Conservation (phyloP, 306 rosid species). For the Quercus mongolica region DNA sequence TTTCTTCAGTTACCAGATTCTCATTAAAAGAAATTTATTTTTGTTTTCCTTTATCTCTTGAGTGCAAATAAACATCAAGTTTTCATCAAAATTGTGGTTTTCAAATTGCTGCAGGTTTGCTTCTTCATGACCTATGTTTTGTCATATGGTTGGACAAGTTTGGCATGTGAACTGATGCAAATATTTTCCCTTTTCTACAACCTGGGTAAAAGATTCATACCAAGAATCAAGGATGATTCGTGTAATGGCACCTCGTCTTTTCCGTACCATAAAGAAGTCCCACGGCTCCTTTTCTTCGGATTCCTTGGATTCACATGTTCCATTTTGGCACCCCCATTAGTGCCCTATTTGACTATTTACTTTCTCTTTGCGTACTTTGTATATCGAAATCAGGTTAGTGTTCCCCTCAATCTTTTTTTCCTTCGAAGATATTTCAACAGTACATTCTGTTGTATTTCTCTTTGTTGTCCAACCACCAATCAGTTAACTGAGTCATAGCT, state of each 20-base stretch:
- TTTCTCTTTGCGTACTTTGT: conserved; percentile 78
- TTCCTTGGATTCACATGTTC: conserved; percentile 83
- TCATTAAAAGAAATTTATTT: not conserved
- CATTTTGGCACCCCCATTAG: conserved; percentile 77
- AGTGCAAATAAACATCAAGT: not conserved
- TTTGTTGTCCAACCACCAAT: not conserved
- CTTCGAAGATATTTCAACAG: not conserved
- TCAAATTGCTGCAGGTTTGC: conserved; percentile 48
- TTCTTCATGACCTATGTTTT: conserved; percentile 86
- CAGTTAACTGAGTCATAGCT: not conserved
- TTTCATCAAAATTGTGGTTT: not conserved
- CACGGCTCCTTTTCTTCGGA: no score
- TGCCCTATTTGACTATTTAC: conserved; percentile 74
- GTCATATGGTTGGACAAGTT: conserved; percentile 94
- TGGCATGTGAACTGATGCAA: conserved; percentile 84
- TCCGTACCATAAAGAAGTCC: no score
- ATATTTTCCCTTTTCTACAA: conserved; percentile 60
- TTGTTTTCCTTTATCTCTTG: no score
- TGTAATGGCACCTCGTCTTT: no score
- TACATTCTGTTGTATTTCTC: not conserved
- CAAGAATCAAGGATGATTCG: no score
- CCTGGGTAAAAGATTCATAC: no score
- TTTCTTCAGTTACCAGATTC: not conserved
- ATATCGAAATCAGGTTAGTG: conserved; percentile 79
- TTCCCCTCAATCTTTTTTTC: conserved; percentile 5